A percentile compares a stretch with the other conserved stretches of the same genome.
Conservation (phyloP, 257 asterid species). For the Fraxinus americana region DNA sequence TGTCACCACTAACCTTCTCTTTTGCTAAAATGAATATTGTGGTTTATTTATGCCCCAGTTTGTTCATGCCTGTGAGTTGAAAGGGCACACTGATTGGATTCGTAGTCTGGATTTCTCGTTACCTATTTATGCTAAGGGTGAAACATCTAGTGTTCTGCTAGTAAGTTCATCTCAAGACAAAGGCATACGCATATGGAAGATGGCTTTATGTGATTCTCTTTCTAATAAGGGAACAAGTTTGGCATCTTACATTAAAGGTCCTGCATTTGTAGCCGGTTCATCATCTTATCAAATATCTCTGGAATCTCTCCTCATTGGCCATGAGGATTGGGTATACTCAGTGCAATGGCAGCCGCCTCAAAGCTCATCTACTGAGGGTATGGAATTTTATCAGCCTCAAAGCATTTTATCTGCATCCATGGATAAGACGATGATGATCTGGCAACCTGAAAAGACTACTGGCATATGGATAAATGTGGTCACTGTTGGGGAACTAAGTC, state of each 20-base stretch:
- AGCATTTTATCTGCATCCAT: slow-evolving; percentile 92
- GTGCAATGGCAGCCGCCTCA: slow-evolving; percentile 95
- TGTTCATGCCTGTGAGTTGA: slow-evolving; percentile 78
- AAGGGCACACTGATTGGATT: slow-evolving; percentile 96
- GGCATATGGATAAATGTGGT: slow-evolving; percentile 98
- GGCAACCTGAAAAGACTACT: slow-evolving; percentile 94
- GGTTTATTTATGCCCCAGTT: slow-evolving; percentile 50
- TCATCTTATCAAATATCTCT: slow-evolving; percentile 73
- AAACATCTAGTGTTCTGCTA: slow-evolving; percentile 55
- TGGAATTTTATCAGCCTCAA: slow-evolving; percentile 72
- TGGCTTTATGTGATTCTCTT: slow-evolving; percentile 46
- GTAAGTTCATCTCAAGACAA: slow-evolving; percentile 98
- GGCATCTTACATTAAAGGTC: slow-evolving; percentile 89
- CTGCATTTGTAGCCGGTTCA: slow-evolving; percentile 65
- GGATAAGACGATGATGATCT: slow-evolving; percentile 99
- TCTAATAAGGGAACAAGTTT: slow-evolving; percentile 50
- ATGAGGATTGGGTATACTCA: slow-evolving; percentile 98
- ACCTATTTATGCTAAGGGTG: slow-evolving; percentile 55
- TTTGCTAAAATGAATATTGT: slow-evolving; percentile 25
- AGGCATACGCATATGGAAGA: slow-evolving; percentile 96
- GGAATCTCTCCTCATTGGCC: slow-evolving; percentile 95
- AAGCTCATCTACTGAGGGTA: slow-evolving; percentile 44
- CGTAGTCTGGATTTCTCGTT: slow-evolving; percentile 91
- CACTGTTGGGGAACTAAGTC: slow-evolving; percentile 94
- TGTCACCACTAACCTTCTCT: slow-evolving; percentile 6